Evolutionary conservation across 495 filamentous ascomycete species (phyloP), one percentile per base, ranked within the genome.

Genomic region (Chaetomium cochliodes): DNA sequence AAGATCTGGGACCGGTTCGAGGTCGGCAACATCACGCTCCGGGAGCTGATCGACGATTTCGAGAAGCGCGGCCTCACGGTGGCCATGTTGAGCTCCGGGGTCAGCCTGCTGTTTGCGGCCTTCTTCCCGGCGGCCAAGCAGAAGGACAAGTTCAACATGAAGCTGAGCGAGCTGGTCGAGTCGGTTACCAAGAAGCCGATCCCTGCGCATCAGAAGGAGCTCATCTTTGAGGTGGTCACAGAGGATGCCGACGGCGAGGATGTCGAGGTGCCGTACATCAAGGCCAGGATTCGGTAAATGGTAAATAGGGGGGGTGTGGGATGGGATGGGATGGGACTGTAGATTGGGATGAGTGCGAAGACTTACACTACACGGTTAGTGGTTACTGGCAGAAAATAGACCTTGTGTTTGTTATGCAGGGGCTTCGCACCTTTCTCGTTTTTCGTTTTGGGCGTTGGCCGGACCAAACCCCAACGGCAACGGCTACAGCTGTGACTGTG

Each of bases 1-100:
- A 96, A 92, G 79, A 86, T 99, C 42, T 99, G 96, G 96, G 96
- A 97, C 78, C 89, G 96, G 20, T 99, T 98, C 73, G 92, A 99
- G 79, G 83, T 96, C 56, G 85, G 88, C 56, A 85, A 99, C 72
- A 85, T 97, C 60, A 91, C 92, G 20, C 81, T 99, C 64, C 81
- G 83, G 70, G 86, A 97, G 70, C 90, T 99, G 70, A 73, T 99
- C 9, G 84, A 90, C 47, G 76, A 90, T 69, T 97, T 99, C 73
- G 80, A 88, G 65, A 79, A 84, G 62, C 87, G 89, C 69, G 96
- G 96, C 8, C 79, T 99, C 63, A 82, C 84, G 47, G 89, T 97
- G 65, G 89, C 85, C 53, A 98, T 98, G 96, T 80, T 99, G 62
- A 96, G 91, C 82, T 97, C 91, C 15, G 96, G 93, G 2, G 94